Evolutionary conservation across 1,139 yeast genomes (phyloP), one percentile per base, ranked within the genome.

Genomic region (Saccharomyces hybrid): DNA sequence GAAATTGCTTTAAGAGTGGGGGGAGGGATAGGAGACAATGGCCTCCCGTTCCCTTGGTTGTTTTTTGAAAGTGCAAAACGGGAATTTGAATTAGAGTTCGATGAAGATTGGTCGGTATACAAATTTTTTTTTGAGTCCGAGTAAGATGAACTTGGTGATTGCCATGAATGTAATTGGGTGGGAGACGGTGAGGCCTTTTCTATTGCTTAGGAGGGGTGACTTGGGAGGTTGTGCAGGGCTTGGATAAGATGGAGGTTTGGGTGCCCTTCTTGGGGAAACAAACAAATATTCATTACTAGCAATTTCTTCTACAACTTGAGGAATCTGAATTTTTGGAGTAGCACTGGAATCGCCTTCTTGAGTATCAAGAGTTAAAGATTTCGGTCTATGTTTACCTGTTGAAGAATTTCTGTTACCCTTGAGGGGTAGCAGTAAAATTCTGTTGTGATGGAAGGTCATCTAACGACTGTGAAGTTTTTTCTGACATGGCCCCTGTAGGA

Each of bases 181-280:
- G 58, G 51, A 8, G 56, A 44, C 2, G 54, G 53, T 11, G 51
- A 49, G 3, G 48, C 42, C 42, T 19, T 51, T 29, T 3, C 48
- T 44, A 7, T 51, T 52, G 16, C 48, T 49, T 5, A 59, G 52
- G 51, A 62, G 55, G 14, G 73, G 73, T 1, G 72, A 69, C 53
- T 59, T 63, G 5, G 67, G 69, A 19, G 72, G 71, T 57, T 63
- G 71, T 0, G 76, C 75, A 1, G 83, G 82, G 49, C 78, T 77
- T 48, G 78, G 75, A 50, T 73, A 74, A 4, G 74, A 65, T 2
- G 85, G 85, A 5, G 85, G 84, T 53, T 75, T 76, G 1, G 88
- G 88, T 0, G 87, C 85, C 62, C 74, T 80, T 67, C 88, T 74
- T 26, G 88, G 88, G 0, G 88, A 82, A 32, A 75, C 67, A 63